These are phyloP conservation scores for Penstemon davidsonii DNA, from an alignment of 257 asterid genomes.

Conservation along the genomic window DNA sequence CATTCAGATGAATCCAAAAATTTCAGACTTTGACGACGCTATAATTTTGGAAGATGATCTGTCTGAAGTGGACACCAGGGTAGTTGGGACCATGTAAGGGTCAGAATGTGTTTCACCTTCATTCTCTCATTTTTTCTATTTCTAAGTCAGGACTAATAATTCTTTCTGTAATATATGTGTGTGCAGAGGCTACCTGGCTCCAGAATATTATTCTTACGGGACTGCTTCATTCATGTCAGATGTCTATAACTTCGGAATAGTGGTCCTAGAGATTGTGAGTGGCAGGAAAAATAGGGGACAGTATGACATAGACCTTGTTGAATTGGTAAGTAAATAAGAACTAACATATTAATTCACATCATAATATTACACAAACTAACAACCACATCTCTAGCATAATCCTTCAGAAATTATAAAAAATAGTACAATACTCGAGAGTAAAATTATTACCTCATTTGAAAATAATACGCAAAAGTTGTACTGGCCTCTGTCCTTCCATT, in stretches of 20 bases:
- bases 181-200: constrained; percentile 27
- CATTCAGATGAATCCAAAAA: constrained; percentile 30
- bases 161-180: no score
- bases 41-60: constrained; percentile 10
- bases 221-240: constrained; percentile 17
- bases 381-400: not conserved
- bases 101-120: not conserved
- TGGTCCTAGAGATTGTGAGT: constrained; percentile 27
- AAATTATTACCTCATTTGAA: not conserved
- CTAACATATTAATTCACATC: not conserved
- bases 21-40: constrained; percentile 26
- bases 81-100: constrained; percentile 14
- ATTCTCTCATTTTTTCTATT: not conserved
- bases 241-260: constrained; percentile 31
- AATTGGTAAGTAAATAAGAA: constrained; percentile 20
- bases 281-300: constrained; percentile 4
- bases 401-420: not conserved
- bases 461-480: not conserved
- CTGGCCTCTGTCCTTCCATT: no score
- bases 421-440: not conserved
- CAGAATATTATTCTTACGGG: constrained; percentile 8
- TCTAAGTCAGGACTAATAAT: no score
- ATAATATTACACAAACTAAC: not conserved
- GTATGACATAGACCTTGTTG: constrained; percentile 1
- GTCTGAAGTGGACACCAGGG: constrained; percentile 2